A percentile compares a stretch with the other conserved stretches of the same genome.
Evolutionary conservation across 306 rosid species (phyloP).

Genomic region (Senna siamea): DNA sequence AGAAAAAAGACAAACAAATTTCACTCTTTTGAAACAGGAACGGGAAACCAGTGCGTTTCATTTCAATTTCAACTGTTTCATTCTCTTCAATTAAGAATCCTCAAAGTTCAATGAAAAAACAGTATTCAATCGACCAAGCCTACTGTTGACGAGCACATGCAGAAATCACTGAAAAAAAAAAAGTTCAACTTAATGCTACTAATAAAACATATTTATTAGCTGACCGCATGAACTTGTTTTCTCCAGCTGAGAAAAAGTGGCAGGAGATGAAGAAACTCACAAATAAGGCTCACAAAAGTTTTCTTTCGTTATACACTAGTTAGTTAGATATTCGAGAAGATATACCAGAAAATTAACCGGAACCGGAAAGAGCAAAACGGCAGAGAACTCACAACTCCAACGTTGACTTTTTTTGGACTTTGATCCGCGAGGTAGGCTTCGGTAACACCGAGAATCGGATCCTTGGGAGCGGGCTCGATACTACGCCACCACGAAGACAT

Average conservation of each 20-base stretch:
- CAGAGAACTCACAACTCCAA: constrained; percentile 82
- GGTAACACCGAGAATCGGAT: constrained; percentile 98
- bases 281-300: neutral
- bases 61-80: neutral
- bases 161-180: neutral
- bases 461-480: constrained; percentile 89
- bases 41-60: neutral
- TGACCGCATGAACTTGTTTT: neutral
- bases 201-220: neutral
- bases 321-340: neutral
- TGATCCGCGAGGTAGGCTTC: constrained; percentile 96
- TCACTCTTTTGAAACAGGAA: neutral
- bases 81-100: neutral
- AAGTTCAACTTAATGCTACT: neutral
- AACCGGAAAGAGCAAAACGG: constrained; percentile 3
- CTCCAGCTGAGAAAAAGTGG: neutral
- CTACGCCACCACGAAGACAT: constrained; percentile 81
- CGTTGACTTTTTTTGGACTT: constrained; percentile 83
- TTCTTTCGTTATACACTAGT: neutral
- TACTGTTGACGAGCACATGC: neutral
- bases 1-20: neutral
- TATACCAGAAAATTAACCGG: neutral
- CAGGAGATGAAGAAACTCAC: neutral
- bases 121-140: neutral
- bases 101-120: neutral